Evolutionary conservation across 2,329 filamentous ascomycete genomes (phyloP).

Genomic region (Neonectria hederae): DNA sequence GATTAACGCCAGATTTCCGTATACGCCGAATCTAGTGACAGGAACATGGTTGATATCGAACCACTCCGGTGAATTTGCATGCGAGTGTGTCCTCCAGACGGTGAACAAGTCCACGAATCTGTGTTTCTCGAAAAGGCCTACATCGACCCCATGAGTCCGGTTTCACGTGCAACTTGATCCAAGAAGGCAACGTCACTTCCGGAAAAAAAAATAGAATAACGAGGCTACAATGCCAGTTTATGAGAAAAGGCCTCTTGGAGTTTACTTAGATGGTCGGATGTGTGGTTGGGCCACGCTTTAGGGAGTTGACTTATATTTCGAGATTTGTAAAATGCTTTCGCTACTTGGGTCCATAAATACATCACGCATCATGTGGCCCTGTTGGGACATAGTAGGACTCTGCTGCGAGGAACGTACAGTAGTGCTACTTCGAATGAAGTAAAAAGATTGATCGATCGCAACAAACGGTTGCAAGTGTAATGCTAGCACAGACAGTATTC

Average conservation of each 20-base stretch:
- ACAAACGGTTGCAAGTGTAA: no score
- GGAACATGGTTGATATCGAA: not conserved
- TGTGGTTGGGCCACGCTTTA: not conserved
- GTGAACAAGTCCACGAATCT: not conserved
- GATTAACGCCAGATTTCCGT: not conserved
- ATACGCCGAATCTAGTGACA: not conserved
- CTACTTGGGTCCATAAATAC: not conserved
- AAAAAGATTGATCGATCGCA: no score
- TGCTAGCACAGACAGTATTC: no score
- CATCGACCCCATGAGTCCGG: not conserved
- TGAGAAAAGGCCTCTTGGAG: not conserved
- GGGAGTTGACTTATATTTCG: not conserved
- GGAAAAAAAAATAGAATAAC: no score
- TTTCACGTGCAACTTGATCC: not conserved
- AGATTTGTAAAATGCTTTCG: not conserved
- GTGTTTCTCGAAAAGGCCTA: not conserved
- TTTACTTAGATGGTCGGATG: not conserved
- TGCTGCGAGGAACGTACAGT: no score
- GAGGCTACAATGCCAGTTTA: not conserved
- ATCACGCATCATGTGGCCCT: no score
- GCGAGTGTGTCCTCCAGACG: not conserved
- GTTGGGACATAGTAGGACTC: not conserved
- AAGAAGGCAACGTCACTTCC: not conserved
- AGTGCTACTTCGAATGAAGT: no score
- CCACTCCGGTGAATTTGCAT: not conserved